Base-by-base conservation (phyloP, 2,329 filamentous ascomycete genomes). In the Bipolaris zeicola region DNA sequence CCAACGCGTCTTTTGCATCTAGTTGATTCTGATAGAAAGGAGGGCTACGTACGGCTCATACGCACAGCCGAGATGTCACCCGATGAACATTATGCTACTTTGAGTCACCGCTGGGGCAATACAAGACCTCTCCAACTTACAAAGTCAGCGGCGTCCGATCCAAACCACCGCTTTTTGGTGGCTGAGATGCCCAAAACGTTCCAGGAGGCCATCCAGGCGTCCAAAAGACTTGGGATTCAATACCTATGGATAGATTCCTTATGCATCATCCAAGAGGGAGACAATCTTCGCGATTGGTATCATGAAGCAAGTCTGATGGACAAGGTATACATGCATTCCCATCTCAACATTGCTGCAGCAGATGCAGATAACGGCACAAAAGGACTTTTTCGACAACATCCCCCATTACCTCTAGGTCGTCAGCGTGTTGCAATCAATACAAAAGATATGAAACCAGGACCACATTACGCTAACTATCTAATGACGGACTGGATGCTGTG, bases 201-300 rank as follows among this genome's bases (percentile, higher is more conserved):
- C n/a, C 33, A 31, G 14, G 68, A 70, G 11, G 64, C 66, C 3
- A 51, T 70, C 3, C 13, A 31, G 3, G 53, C 64, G 1, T 51
- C 58, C 1, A 47, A 50, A 20, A 26, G 14, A 22, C 56, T 69
- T 1, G 50, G 50, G 3, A 53, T 66, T 4, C 34, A 22, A 20
- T 68, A 67, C 45, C 38, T 68, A 2, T 68, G 64, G 58, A 65
- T 67, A 31, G 62, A 68, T 26, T 49, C 49, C 6, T 31, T 58
- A 3, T 61, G 61, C 24, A 59, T 62, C 5, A 44, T 46, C 13
- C 58, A 52, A 46, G 46, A 33, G 11, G 36, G 34, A 24, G 34
- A 41, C 10, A n/a, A 46, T 34, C 34, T 20, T 20, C 24, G 28
- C 20, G 52, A 55, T 13, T 51, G 47, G 47, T 51, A 55, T 33